Percentiles rank a stretch among this genome's conserved stretches.
These are phyloP conservation scores for Scedosporium boydii DNA, from an alignment of 2,329 filamentous ascomycete species.

Conservation along the genomic window DNA sequence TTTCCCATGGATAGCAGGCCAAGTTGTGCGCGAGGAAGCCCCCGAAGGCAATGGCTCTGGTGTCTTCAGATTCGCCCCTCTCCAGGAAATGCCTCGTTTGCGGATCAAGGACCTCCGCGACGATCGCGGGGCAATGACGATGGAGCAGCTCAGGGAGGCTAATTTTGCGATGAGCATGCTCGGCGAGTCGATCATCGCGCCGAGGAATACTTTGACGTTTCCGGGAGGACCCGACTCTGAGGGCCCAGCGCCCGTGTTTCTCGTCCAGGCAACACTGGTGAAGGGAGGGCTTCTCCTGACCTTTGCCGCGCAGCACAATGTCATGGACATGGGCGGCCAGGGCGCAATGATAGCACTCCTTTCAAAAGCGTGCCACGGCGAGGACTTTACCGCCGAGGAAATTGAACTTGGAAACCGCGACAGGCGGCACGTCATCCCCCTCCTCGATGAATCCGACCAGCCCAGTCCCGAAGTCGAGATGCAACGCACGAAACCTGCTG, in stretches of 20 bases:
- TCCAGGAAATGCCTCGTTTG: constrained; percentile 18
- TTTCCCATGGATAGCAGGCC: constrained; percentile 36
- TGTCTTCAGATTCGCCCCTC: constrained; percentile 25
- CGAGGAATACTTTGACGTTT: constrained; percentile 7
- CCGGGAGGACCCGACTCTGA: not conserved
- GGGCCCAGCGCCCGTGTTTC: constrained; percentile 27
- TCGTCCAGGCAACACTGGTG: constrained; percentile 39
- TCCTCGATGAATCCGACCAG: constrained; percentile 20
- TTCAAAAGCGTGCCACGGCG: constrained; percentile 35
- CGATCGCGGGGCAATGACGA: constrained; percentile 20
- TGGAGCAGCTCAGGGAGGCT: constrained; percentile 22
- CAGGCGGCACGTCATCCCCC: constrained; percentile 25
- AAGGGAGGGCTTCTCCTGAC: constrained; percentile 38
- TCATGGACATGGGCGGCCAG: constrained; percentile 42
- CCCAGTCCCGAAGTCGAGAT: constrained; percentile 24
- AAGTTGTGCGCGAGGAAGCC: constrained; percentile 21
- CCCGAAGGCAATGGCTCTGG: constrained; percentile 9
- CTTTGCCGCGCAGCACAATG: constrained; percentile 35
- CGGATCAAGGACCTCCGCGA: constrained; percentile 28
- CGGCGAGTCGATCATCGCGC: constrained; percentile 28
- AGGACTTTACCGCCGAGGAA: constrained; percentile 36
- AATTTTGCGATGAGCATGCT: constrained; percentile 34
- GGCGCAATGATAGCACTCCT: constrained; percentile 35
- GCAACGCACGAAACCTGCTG: constrained; percentile 17
- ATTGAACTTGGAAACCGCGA: constrained; percentile 29